Evolutionary conservation across 2,329 filamentous ascomycete species (phyloP).

Genomic region (Atkinsonella texensis): DNA sequence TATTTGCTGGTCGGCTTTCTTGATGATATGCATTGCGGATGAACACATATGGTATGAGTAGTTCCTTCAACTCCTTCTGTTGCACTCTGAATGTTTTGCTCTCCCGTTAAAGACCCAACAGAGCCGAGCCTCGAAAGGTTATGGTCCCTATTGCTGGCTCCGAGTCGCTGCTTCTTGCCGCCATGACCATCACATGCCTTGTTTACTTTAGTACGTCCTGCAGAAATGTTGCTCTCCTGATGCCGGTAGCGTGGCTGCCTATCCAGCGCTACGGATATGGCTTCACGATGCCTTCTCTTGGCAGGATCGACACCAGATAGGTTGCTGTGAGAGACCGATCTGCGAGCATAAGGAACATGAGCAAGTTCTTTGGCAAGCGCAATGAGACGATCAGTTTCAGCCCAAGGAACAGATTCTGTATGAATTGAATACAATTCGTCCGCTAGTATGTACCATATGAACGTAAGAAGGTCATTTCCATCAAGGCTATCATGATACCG

Average conservation of each 20-base stretch:
- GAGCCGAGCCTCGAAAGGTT: too few species aligned
- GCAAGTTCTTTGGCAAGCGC: constrained; percentile 17
- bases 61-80: too few species aligned
- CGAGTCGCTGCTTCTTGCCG: too few species aligned
- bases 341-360: constrained; percentile 10
- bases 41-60: not conserved
- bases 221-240: not conserved
- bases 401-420: constrained; percentile 16
- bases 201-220: not conserved
- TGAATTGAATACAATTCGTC: constrained; percentile 4
- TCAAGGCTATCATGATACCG: constrained; percentile 14
- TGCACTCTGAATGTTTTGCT: too few species aligned
- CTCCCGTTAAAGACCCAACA: too few species aligned
- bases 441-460: constrained; percentile 16
- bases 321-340: constrained; percentile 1
- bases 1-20: not conserved
- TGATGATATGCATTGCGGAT: not conserved
- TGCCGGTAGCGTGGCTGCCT: not conserved
- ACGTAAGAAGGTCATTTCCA: constrained; percentile 21
- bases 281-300: not conserved
- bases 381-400: constrained; percentile 24
- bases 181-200: not conserved
- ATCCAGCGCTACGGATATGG: not conserved
- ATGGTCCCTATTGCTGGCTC: too few species aligned
- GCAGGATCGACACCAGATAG: not conserved